Evolutionary conservation across 352 stramenopile species (phyloP), one percentile per base, ranked within the genome.

Genomic region (Phytophthora meadii): DNA sequence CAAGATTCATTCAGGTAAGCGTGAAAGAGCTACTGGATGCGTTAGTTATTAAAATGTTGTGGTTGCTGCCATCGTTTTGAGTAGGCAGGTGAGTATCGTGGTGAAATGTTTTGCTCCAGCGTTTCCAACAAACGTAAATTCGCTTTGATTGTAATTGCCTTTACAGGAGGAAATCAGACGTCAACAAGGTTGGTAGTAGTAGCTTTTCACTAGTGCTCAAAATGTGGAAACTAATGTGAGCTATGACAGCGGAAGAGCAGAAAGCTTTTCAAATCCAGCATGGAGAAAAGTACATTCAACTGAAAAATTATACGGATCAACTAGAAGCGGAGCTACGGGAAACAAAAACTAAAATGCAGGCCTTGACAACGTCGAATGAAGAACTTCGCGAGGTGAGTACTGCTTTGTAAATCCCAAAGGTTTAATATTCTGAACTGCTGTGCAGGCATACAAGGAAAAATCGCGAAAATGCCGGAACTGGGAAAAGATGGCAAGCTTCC

Each of bases 261-360:
- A 93, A 93, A 47, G 53, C 71, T 1, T 95, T 89, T 59, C 82
- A 95, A 61, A 65, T 76, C 41, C 87, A 95, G 32, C 85, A 94
- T 54, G 87, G 87, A 15, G 84, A 95, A 53, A 90, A 92, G 53
- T 94, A 95, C 36, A 90, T 95, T 46, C 87, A 95, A 45, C 57
- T 95, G n/a, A 95, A 95, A 58, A 82, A 71, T 19, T 94, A 95
- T 69, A 89, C 87, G 3, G 85, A 95, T 50, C 83, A 94, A 52
- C 74, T 95, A 11, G 87, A 95, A 74, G 85, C 81, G 27, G 87
- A 95, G 39, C 54, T 95, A 15, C 77, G 79, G 7, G 85, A 95
- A 72, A 83, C 80, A n/a, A 93, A 94, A 50, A 70, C 84, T 19
- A 94, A 94, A 54, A 82, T 95, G 63, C 77, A 92, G 60, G 73